Evolutionary conservation across 1,284 basidiomycete genomes (phyloP).

Genomic region (Fomes fomentarius): DNA sequence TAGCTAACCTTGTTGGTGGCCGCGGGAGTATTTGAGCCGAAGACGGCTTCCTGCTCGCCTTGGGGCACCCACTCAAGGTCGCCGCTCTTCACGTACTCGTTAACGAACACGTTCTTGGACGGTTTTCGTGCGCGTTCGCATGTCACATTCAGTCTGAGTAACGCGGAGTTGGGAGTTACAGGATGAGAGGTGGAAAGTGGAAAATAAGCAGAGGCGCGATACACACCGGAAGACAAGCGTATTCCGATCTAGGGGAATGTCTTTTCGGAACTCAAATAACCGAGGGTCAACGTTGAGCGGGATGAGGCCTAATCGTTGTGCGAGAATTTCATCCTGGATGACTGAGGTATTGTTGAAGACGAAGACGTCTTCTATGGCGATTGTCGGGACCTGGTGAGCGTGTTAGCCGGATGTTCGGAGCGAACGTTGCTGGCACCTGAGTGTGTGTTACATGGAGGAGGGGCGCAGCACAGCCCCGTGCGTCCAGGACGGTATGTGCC

Average conservation of each 20-base stretch:
- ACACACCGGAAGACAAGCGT: slow-evolving; percentile 79
- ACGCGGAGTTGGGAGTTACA: not conserved
- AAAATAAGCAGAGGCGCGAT: not conserved
- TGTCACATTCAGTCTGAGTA: slow-evolving; percentile 59
- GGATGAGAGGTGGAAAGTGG: not conserved
- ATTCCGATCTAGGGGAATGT: slow-evolving; percentile 81
- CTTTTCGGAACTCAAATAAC: slow-evolving; percentile 46
- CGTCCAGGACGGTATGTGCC: no score
- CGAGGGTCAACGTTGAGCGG: slow-evolving; percentile 89
- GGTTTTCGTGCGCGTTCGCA: slow-evolving; percentile 67
- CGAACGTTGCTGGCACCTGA: no score
- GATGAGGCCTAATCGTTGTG: slow-evolving; percentile 89
- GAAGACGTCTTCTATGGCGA: slow-evolving; percentile 94
- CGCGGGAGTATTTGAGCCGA: slow-evolving; percentile 56
- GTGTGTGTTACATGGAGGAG: no score
- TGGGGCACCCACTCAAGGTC: slow-evolving; percentile 85
- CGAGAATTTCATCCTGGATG: slow-evolving; percentile 92
- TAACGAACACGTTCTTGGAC: slow-evolving; percentile 23
- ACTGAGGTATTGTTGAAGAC: slow-evolving; percentile 97
- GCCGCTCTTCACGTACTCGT: slow-evolving; percentile 66
- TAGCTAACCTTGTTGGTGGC: slow-evolving; percentile 66
- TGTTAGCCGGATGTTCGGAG: not conserved
- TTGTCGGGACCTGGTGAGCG: slow-evolving; percentile 74
- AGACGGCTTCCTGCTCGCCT: slow-evolving; percentile 77
- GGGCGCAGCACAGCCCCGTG: no score